Conservation (phyloP, 176 grass and related monocot genomes). For the Eragrostis nindensis region DNA sequence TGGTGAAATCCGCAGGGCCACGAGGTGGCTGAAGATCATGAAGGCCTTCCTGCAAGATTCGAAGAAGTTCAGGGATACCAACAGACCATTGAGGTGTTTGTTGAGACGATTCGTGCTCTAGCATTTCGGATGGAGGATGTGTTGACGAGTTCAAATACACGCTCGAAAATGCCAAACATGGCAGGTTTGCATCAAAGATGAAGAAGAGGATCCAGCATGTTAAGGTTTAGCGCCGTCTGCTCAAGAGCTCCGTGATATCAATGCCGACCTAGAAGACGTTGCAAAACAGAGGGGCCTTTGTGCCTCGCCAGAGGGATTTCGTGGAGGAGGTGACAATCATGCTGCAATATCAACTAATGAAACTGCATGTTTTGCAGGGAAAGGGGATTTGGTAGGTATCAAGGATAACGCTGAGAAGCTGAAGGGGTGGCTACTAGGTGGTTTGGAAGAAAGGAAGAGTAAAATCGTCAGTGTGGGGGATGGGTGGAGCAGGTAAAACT, state of each 20-base stretch:
- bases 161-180: neutral
- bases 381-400: conserved; percentile 29
- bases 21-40: neutral
- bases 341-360: fast-evolving
- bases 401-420: neutral
- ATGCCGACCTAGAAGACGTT: neutral
- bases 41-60: neutral
- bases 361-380: neutral
- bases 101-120: neutral
- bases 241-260: neutral
- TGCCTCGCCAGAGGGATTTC: neutral
- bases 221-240: neutral
- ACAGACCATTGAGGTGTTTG: neutral
- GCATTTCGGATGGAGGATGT: conserved; percentile 8
- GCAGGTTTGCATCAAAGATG: neutral
- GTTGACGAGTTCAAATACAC: conserved; percentile 22
- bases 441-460: neutral
- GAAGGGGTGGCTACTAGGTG: neutral
- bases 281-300: neutral
- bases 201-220: neutral
- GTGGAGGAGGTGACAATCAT: neutral
- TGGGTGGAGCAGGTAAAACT: conserved; percentile 29
- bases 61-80: neutral
- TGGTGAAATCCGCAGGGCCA: neutral
- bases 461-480: neutral